phyloP scores from a whole-genome alignment of 495 filamentous ascomycete genomes.

The Neurospora terricola region DNA sequence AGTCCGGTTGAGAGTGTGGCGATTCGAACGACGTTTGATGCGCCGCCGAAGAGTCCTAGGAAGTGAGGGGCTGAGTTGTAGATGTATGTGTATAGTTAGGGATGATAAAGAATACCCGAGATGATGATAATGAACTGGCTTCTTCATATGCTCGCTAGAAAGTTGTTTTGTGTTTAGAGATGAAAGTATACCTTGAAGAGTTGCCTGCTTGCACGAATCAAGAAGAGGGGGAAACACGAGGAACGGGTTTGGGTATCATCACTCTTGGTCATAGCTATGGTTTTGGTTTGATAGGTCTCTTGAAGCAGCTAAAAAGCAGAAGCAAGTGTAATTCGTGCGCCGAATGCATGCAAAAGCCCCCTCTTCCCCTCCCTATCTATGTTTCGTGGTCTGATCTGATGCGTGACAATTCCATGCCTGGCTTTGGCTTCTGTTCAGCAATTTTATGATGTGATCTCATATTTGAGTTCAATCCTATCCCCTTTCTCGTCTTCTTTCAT shows the following conservation, averaged over 20 bases:
- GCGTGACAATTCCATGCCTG: neutral
- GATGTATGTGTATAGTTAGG: neutral
- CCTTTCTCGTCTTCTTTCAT: neutral
- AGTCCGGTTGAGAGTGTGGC: neutral
- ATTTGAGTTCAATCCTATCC: neutral
- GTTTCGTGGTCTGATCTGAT: neutral
- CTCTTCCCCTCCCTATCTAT: neutral
- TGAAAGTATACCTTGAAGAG: neutral
- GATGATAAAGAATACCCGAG: neutral
- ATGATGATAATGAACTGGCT: neutral
- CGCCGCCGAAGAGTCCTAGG: neutral
- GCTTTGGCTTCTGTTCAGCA: neutral
- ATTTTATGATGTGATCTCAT: neutral
- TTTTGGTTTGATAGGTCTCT: neutral
- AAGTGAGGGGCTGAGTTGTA: neutral
- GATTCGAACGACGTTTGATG: neutral
- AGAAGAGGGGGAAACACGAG: conserved; percentile 5
- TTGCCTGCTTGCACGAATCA: neutral
- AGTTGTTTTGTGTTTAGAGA: neutral
- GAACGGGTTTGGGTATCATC: conserved; percentile 5
- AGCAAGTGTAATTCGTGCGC: neutral
- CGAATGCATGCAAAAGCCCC: neutral
- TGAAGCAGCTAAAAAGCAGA: neutral
- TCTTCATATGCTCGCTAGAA: neutral
- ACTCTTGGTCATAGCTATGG: neutral